Evolutionary conservation across 768 basidiomycete genomes (phyloP).

Genomic region (Jaapia argillacea): DNA sequence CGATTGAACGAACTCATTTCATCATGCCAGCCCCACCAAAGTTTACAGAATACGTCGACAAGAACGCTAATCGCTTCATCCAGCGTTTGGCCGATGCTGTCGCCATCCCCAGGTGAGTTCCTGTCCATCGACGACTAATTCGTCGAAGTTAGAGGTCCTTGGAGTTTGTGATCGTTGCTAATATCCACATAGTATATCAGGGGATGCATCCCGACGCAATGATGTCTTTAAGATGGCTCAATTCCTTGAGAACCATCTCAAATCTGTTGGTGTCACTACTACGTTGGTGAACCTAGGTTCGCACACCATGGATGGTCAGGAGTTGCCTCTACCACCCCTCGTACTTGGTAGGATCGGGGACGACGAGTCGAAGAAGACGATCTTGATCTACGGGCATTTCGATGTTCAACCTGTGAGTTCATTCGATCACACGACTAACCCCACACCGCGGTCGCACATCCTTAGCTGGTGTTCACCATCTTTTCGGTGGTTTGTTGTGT

Average conservation of each 20-base stretch:
- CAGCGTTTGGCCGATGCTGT: slow-evolving; percentile 73
- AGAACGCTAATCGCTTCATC: slow-evolving; percentile 66
- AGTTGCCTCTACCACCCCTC: slow-evolving; percentile 68
- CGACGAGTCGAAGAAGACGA: slow-evolving; percentile 86
- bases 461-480: background rate
- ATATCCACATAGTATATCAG: slow-evolving; percentile 58
- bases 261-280: slow-evolving; percentile 70
- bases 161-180: slow-evolving; percentile 17
- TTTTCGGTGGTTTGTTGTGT: background rate
- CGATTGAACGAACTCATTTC: no score
- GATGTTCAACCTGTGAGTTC: slow-evolving; percentile 82
- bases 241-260: slow-evolving; percentile 70
- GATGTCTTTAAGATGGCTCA: slow-evolving; percentile 83
- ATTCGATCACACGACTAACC: background rate
- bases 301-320: slow-evolving; percentile 64
- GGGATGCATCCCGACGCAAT: slow-evolving; percentile 58
- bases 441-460: background rate
- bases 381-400: slow-evolving; percentile 90
- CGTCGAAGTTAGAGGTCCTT: background rate
- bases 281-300: slow-evolving; percentile 66
- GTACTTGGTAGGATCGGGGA: slow-evolving; percentile 76
- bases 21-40: slow-evolving; percentile 24
- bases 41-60: slow-evolving; percentile 47
- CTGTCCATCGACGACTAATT: slow-evolving; percentile 7
- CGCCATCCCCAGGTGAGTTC: slow-evolving; percentile 61